phyloP scores from a whole-genome alignment of 164 flowering plant species.

The Vitis rotundifolia region DNA sequence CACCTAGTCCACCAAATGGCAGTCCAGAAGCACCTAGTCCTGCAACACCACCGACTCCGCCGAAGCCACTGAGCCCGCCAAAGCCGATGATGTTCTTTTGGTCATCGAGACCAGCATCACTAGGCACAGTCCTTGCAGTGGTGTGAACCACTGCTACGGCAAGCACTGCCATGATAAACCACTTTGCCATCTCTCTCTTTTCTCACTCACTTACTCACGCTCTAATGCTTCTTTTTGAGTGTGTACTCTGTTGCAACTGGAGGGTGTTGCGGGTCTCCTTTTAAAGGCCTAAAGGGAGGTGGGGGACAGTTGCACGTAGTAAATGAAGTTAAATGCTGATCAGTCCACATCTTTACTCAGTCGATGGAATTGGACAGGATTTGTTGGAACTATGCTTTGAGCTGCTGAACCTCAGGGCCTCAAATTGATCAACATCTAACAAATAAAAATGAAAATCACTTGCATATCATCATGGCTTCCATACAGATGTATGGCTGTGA shows the following conservation, averaged over 20 bases:
- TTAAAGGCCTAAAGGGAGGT: slow-evolving; percentile 8
- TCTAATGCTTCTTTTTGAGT: not conserved
- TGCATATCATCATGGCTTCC: no score
- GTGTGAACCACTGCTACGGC: slow-evolving; percentile 17
- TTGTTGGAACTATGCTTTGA: not conserved
- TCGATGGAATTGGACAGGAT: no score
- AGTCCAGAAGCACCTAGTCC: not conserved
- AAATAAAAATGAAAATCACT: no score
- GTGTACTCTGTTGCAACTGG: no score
- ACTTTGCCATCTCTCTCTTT: slow-evolving; percentile 28
- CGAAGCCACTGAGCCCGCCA: slow-evolving; percentile 21
- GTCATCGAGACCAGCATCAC: slow-evolving; percentile 34
- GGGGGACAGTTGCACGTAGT: slow-evolving; percentile 24
- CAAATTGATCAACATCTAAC: no score
- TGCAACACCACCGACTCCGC: slow-evolving; percentile 30
- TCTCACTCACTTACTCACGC: not conserved
- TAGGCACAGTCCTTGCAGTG: slow-evolving; percentile 30
- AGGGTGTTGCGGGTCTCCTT: slow-evolving; percentile 3
- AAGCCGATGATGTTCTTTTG: slow-evolving; percentile 38
- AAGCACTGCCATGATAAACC: slow-evolving; percentile 17
- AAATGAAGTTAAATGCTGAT: slow-evolving; percentile 21
- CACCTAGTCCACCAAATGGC: slow-evolving; percentile 10
- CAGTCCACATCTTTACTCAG: no score
- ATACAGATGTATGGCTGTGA: no score
- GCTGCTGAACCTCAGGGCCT: not conserved